Conservation (phyloP, 1,139 yeast genomes). For the Nadsonia commutata region DNA sequence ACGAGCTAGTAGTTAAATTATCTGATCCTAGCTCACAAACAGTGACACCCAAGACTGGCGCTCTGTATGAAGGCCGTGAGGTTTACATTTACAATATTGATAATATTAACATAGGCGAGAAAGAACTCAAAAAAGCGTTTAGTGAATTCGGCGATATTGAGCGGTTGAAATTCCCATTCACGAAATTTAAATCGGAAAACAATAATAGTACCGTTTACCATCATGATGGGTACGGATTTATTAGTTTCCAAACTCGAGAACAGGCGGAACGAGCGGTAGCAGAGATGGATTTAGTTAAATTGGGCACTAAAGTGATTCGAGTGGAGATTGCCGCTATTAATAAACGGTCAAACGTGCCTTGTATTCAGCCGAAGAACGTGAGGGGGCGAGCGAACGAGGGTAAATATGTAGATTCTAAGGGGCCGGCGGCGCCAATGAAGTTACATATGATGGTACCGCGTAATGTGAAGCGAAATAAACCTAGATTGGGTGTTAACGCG, state of each 20-base stretch:
- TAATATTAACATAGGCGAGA: constrained; percentile 22
- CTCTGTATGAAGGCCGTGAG: constrained; percentile 36
- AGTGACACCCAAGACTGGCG: constrained; percentile 26
- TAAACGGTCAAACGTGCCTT: too few species aligned
- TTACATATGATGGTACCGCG: not conserved
- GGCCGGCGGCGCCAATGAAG: not conserved
- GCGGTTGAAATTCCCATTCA: constrained; percentile 9
- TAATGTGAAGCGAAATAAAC: not conserved
- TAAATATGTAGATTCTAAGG: not conserved
- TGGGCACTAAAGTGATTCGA: not conserved
- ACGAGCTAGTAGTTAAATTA: constrained; percentile 36
- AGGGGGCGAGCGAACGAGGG: too few species aligned
- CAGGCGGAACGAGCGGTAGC: constrained; percentile 17
- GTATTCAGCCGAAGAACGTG: too few species aligned
- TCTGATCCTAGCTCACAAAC: constrained; percentile 36
- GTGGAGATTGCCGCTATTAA: not conserved
- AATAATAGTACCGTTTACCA: constrained; percentile 6
- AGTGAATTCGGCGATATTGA: constrained; percentile 36
- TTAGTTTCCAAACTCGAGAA: constrained; percentile 14
- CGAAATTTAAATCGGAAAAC: not conserved
- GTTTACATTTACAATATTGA: constrained; percentile 40
- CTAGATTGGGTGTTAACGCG: too few species aligned
- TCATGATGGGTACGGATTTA: constrained; percentile 25
- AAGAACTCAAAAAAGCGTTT: constrained; percentile 21
- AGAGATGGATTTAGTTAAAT: constrained; percentile 6